phyloP scores from a whole-genome alignment of 176 grass and related monocot genomes.

The Eragrostis curvula region DNA sequence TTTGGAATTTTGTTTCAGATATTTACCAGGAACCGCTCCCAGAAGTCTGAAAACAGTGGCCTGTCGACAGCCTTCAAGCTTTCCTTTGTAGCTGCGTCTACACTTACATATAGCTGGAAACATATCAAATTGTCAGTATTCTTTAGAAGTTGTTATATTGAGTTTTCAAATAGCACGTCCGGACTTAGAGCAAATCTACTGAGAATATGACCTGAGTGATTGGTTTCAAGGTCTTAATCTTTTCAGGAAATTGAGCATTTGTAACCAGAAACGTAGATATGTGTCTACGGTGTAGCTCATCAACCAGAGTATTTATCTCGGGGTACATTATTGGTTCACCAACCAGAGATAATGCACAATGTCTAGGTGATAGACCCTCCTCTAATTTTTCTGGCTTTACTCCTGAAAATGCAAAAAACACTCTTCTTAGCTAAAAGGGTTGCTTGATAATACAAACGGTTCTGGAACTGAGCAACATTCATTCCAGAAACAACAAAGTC shows the following conservation, averaged over 20 bases:
- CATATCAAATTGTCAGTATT: conserved; percentile 22
- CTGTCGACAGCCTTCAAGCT: conserved; percentile 97
- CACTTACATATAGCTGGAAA: conserved; percentile 93
- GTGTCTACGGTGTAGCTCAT: conserved; percentile 79
- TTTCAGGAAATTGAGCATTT: conserved; percentile 99
- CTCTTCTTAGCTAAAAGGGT: conserved; percentile 22
- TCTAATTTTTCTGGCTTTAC: conserved; percentile 79
- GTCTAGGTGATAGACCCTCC: conserved; percentile 81
- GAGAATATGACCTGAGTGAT: conserved; percentile 79
- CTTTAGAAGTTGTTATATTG: conserved; percentile 29
- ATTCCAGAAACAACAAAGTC: neutral
- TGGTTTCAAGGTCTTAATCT: conserved; percentile 76
- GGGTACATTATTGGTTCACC: conserved; percentile 99
- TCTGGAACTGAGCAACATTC: neutral
- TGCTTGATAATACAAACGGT: neutral
- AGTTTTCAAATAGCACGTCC: conserved; percentile 1
- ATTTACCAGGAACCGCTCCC: conserved; percentile 93
- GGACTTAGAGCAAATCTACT: neutral
- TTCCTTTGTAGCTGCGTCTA: conserved; percentile 94
- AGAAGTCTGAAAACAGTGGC: conserved; percentile 93
- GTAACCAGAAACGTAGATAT: conserved; percentile 98
- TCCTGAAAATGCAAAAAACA: conserved; percentile 49
- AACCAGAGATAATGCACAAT: conserved; percentile 98
- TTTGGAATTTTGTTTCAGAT: conserved; percentile 33
- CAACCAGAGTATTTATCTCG: conserved; percentile 94